phyloP scores from a whole-genome alignment of 257 asterid genomes.

The Penstemon davidsonii region DNA sequence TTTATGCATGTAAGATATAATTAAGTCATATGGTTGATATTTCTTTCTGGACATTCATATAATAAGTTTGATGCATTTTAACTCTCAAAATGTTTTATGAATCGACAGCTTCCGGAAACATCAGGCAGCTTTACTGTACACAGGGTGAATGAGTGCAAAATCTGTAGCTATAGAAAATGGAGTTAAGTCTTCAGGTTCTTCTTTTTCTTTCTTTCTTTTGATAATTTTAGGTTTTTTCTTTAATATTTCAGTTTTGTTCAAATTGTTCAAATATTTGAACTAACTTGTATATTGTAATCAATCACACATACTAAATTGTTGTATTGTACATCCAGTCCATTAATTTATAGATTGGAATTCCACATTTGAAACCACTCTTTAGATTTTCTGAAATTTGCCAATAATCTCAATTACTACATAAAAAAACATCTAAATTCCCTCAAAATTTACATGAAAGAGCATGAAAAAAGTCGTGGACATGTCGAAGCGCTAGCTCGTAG shows the following conservation, averaged over 20 bases:
- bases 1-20: too few species aligned
- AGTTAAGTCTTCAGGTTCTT: conserved; percentile 19
- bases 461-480: background rate
- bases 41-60: too few species aligned
- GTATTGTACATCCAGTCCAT: conserved; percentile 23
- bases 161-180: conserved; percentile 22
- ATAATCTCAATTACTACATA: background rate
- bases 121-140: conserved; percentile 76
- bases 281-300: conserved; percentile 23
- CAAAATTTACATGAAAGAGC: conserved; percentile 18
- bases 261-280: conserved; percentile 16
- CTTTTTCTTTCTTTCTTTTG: background rate
- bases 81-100: conserved; percentile 1
- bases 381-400: background rate
- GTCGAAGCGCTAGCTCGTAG: conserved; percentile 45
- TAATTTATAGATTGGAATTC: background rate
- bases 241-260: conserved; percentile 25
- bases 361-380: background rate
- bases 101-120: conserved; percentile 81
- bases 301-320: conserved; percentile 14
- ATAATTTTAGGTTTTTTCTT: conserved; percentile 24
- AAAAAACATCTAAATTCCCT: conserved; percentile 1
- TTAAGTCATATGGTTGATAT: too few species aligned
- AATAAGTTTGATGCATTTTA: too few species aligned
- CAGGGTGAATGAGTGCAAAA: conserved; percentile 52